phyloP scores from a whole-genome alignment of 345 rosid species.

The Populus davidiana region DNA sequence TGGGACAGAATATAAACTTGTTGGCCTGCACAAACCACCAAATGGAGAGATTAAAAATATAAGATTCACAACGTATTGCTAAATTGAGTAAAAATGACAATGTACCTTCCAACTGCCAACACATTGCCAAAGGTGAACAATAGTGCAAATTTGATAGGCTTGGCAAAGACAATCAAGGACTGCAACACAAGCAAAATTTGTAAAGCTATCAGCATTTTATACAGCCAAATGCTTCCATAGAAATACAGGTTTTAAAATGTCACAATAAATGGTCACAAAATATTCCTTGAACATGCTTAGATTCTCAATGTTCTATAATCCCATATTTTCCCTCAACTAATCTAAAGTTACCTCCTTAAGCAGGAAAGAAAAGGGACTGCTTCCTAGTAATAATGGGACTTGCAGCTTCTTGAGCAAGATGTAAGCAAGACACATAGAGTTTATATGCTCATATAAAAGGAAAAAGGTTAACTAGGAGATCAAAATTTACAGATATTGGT shows the following conservation, averaged over 20 bases:
- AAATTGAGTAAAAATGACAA: not conserved
- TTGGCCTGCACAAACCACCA: slow-evolving; percentile 5
- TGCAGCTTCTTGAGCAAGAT: not conserved
- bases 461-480: not conserved
- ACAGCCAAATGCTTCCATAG: not conserved
- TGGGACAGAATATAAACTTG: not conserved
- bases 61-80: not conserved
- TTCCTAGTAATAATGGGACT: not conserved
- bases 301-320: not conserved
- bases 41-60: not conserved
- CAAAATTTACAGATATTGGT: not conserved
- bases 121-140: slow-evolving; percentile 90
- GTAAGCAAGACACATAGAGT: not conserved
- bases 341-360: not conserved
- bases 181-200: slow-evolving; percentile 33
- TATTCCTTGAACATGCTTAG: not conserved
- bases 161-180: slow-evolving; percentile 75
- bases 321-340: not conserved
- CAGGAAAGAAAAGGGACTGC: not conserved
- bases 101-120: slow-evolving; percentile 86
- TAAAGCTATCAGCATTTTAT: slow-evolving; percentile 3
- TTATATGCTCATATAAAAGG: not conserved
- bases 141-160: slow-evolving; percentile 82
- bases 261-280: not conserved
- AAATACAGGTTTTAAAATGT: not conserved